Percentiles rank a stretch among this genome's conserved stretches.
These are phyloP conservation scores for Magnaporthiopsis rhizophila DNA, from an alignment of 2,329 filamentous ascomycete genomes.

Conservation along the genomic window DNA sequence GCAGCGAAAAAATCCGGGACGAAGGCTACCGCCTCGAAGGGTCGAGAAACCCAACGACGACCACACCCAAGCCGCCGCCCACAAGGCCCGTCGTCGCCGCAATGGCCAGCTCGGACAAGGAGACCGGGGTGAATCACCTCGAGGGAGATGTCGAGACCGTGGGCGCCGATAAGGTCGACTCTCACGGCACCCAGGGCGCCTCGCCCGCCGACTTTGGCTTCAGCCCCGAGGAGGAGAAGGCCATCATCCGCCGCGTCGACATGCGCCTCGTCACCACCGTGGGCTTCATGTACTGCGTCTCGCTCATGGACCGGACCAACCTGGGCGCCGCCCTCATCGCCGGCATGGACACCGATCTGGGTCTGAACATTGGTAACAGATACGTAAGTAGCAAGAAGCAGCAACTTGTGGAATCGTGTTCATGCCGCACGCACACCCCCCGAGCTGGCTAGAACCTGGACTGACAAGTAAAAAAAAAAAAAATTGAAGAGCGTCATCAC, in stretches of 20 bases:
- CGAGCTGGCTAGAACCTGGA: no score
- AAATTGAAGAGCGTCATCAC: constrained; percentile 52
- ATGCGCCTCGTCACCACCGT: constrained; percentile 52
- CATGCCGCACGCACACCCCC: no score
- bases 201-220: constrained; percentile 35
- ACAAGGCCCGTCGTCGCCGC: no score
- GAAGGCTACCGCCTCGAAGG: not conserved
- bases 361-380: constrained; percentile 32
- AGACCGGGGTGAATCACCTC: constrained; percentile 4
- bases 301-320: constrained; percentile 73
- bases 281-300: constrained; percentile 64
- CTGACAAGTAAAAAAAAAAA: not conserved
- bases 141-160: constrained; percentile 6
- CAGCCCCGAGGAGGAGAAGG: constrained; percentile 53
- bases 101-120: constrained; percentile 2
- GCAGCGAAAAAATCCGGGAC: no score
- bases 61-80: not conserved
- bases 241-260: constrained; percentile 64
- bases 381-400: constrained; percentile 27
- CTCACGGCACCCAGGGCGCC: constrained; percentile 4
- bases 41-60: not conserved
- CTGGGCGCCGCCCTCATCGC: constrained; percentile 66
- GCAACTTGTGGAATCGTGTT: no score
- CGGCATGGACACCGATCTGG: constrained; percentile 44
- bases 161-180: not conserved